Conservation (phyloP, 2,329 filamentous ascomycete species). For the Colletotrichum sp. region DNA sequence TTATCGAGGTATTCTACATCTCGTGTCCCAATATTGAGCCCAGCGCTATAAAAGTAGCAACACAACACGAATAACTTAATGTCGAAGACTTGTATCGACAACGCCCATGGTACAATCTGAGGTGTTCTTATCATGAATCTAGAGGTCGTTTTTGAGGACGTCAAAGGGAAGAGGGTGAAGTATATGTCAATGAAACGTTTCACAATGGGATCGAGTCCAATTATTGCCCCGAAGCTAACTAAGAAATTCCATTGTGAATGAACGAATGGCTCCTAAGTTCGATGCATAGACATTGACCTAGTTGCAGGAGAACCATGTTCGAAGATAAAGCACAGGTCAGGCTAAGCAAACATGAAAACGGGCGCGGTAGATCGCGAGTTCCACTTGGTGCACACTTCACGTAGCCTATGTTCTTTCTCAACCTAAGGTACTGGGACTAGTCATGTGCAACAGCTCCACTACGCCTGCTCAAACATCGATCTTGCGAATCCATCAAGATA, state of each 20-base stretch:
- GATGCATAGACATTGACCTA: rapidly evolving
- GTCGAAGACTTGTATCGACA: background rate
- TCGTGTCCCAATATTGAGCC: too few relatives aligned
- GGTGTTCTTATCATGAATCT: background rate
- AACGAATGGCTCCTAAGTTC: background rate
- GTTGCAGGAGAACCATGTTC: background rate
- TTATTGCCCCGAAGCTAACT: background rate
- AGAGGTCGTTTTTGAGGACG: background rate
- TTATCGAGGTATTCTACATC: too few relatives aligned
- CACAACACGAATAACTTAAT: background rate
- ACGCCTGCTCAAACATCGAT: background rate
- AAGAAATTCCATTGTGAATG: background rate
- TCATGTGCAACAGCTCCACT: background rate
- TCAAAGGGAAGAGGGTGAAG: background rate
- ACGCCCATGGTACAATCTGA: background rate
- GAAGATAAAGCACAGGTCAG: background rate
- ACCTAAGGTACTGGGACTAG: too few relatives aligned
- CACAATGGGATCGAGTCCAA: rapidly evolving
- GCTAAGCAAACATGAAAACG: rapidly evolving
- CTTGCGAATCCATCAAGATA: background rate
- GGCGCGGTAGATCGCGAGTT: background rate
- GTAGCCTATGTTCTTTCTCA: background rate
- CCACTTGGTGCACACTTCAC: background rate
- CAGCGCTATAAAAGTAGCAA: too few relatives aligned
- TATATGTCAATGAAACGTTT: rapidly evolving